Evolutionary conservation across 345 rosid species (phyloP), one percentile per base, ranked within the genome.

Genomic region (Atalantia buxifolia): DNA sequence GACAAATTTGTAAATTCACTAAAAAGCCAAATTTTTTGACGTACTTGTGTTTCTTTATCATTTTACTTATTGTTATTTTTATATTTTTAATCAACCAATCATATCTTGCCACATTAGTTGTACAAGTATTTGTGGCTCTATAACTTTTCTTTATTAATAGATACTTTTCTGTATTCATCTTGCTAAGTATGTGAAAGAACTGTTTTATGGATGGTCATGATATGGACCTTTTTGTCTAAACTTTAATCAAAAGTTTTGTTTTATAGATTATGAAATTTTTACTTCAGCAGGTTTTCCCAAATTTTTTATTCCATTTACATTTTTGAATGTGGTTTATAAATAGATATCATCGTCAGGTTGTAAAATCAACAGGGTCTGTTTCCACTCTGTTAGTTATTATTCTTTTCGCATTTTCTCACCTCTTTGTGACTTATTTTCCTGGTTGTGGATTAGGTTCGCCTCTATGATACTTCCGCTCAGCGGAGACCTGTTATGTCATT

Each of bases 391-490:
- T 40, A 42, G 25, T 8, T n/a, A 21, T 22, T 21, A 48, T 28
- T 56, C 27, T 66, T 48, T 21, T n/a, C 5, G 48, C 24, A 30
- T 50, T 24, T 59, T 72, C 40, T 71, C 48, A 48, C 71, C 7
- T 42, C 50, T 36, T 6, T 42, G 16, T 53, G 10, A 36, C 59
- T 60, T 77, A 62, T 3, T 31, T 45, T 38, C 50, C 25, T 61
- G 78, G 72, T 78, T 72, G 72, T 72, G 25, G 62, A 77, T 79
- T 79, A 96, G 98, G 92, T 96, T 53, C 95, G 89, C 82, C 90
- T 96, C 18, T 96, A 94, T 86, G 99, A 96, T 81, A 84, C 83
- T 78, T 92, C 99, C 81, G 88, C 97, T 75, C 99, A 94, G 81
- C 90, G 97, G 61, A 91, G 97, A 86, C 97, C 98, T 21, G 92